Base-by-base conservation (phyloP, 2,329 filamentous ascomycete genomes). In the Seiridium cupressi region DNA sequence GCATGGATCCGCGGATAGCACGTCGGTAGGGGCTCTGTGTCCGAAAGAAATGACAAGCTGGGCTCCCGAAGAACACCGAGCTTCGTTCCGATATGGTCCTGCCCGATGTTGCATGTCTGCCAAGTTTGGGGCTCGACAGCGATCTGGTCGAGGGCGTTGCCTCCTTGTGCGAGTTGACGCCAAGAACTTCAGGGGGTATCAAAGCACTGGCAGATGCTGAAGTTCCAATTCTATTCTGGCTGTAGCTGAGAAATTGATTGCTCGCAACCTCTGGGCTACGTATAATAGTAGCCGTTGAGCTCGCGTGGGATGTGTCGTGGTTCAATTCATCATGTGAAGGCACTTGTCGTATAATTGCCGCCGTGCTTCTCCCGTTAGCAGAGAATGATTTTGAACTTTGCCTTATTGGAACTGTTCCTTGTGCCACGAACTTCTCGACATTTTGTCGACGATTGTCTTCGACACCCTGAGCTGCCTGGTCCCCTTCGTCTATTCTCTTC, bases 21-120 rank as follows among this genome's bases (percentile, higher is more conserved):
- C 79, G 79, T 3, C 84, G 79, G 64, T 82, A 88, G 0, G 84
- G 83, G 58, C 84, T 87, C 34, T 77, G 73, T 0, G 82, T 81
- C 35, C 83, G 77, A 61, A 86, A 84, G 1, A 85, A 70, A 61
- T 83, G 79, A 13, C 77, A 78, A 1, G 76, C 72, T 2, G 81
- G 79, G 49, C 82, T 85, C 1, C 78, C 81, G 64, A 84, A 84
- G 64, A 84, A 82, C 0, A 77, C 78, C 1, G 81, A 82, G 60
- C 75, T 79, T 31, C 77, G 74, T 55, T 79, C 73, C 0, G 76
- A 76, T 5, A 79, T 61, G 65, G 62, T 31, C 64, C 54, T 40
- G 9, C 13, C 32, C 6, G 40, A 34, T 11, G 31, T 26, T 32
- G 40, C 31, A 7, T 6, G 9, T 6, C 11, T 47, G 35, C 42